These are phyloP conservation scores for Plasmopara viticola DNA, from an alignment of 352 stramenopile genomes.

Conservation along the genomic window DNA sequence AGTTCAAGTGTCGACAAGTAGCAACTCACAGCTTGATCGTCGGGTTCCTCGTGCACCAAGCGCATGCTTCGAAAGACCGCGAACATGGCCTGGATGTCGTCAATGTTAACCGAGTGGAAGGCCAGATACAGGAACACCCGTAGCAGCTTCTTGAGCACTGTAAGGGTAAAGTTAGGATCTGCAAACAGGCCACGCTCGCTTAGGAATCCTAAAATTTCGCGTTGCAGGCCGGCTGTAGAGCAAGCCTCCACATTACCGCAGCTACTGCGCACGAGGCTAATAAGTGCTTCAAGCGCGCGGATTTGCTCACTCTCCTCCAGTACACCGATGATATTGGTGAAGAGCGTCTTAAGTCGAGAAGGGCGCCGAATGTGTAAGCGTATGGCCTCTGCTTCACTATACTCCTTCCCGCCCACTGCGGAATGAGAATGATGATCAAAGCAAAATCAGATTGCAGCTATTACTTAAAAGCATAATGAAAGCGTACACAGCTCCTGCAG, in stretches of 20 bases:
- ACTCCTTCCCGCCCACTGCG: constrained; percentile 59
- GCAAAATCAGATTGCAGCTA: constrained; percentile 1
- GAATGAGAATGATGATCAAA: constrained; percentile 3
- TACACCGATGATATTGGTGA: constrained; percentile 57
- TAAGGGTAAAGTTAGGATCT: constrained; percentile 45
- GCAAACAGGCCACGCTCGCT: constrained; percentile 60
- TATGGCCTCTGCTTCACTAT: constrained; percentile 46
- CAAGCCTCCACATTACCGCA: constrained; percentile 75
- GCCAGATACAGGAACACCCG: constrained; percentile 70
- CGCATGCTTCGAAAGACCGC: constrained; percentile 65
- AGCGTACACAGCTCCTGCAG: constrained; percentile 40
- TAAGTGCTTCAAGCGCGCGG: constrained; percentile 58
- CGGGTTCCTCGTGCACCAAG: constrained; percentile 57
- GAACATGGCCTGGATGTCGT: constrained; percentile 80
- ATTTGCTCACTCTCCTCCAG: constrained; percentile 63
- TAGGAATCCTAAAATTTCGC: constrained; percentile 67
- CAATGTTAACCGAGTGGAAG: constrained; percentile 69
- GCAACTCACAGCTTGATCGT: constrained; percentile 67
- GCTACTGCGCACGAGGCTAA: constrained; percentile 69
- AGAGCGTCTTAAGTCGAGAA: constrained; percentile 50
- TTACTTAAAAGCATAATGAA: not conserved
- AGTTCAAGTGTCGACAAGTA: constrained; percentile 82
- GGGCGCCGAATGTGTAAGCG: constrained; percentile 64
- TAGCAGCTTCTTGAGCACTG: constrained; percentile 74
- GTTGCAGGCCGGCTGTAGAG: constrained; percentile 57